Base-by-base conservation (phyloP, 2,329 filamentous ascomycete species). In the Didymella lethalis region DNA sequence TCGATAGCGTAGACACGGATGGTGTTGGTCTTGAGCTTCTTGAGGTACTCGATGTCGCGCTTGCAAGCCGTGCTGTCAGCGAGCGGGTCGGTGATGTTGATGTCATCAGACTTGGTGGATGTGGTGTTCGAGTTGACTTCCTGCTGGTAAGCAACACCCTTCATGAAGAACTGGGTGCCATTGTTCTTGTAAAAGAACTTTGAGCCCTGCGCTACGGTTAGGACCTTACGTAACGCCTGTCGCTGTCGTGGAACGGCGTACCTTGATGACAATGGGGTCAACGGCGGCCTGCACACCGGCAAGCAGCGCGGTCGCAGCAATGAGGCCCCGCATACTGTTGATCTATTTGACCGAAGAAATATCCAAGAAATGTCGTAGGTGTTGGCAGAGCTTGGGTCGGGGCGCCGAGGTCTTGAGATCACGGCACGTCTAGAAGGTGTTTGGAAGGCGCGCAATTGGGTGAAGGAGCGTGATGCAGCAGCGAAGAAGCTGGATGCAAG, bases 1-100 rank as follows among this genome's bases (percentile, higher is more conserved):
- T 98, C 86, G 71, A 98, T 87, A 71, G 93, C 93, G 78, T 99
- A 99, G 59, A 94, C 93, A 79, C 95, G 93, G 79, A 99, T 95
- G 70, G 89, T 88, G 82, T 99, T 99, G 79, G 93, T 97, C 64
- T 88, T 84, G 62, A 97, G 86, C 77, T 92, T 82, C 75, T 85
- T 77, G 67, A 99, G 84, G 70, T 91, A 86, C 46, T 92, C 92
- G 48, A 99, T 86, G 76, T 99, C 95, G 70, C 94, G 91, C 77
- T 86, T 85, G 85, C 95, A 98, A 67, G 81, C 78, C 32, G 82
- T 80, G 57, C 81, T 79, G 73, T 96, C 87, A 67, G 92, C 85
- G 40, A 99, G 87, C 58, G 95, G 94, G 75, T 99, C 95, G 64
- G 83, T 85, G 83, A 93, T 98, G 62, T 83, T 83, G 55, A 78